Evolutionary conservation across 2,329 filamentous ascomycete species (phyloP), one percentile per base, ranked within the genome.

Genomic region (Graphiopsis chlorocephala): DNA sequence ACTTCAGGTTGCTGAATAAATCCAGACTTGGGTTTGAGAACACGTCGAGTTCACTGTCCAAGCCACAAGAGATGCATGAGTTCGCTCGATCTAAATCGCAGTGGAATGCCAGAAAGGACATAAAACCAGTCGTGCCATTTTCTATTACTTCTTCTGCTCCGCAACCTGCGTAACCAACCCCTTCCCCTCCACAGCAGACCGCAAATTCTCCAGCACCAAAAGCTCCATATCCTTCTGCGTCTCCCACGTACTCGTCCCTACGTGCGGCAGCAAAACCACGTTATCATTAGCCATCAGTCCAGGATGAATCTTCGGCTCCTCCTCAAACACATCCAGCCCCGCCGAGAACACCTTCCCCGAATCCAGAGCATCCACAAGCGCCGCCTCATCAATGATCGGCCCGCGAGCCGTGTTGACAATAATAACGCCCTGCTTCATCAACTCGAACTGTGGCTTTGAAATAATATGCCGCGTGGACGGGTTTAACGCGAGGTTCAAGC

Each of bases 371-470:
- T 80, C 78, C 0, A 83, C 84, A 28, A 87, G 73, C 1, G 84
- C 84, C 1, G 77, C 79, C 72, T 87, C 85, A 66, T 87, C 83
- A 38, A 87, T 83, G 56, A 87, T 77, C 12, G 82, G 81, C 1
- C 85, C 85, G 58, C 85, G 77, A 7, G 84, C 85, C 0, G 84
- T 87, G 70, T 87, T 87, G 61, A 87, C 79, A 33, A 87, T 77
- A 7, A 86, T 76, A 0, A 85, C 79, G 0, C 84, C 84, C n/a
- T 81, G 76, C 72, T 86, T 87, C 81, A 84, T 85, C 69, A 76
- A 73, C 6, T 77, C 78, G 45, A 87, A 82, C 66, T 86, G 79
- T 4, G 77, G 69, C 47, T 78, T 80, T 11, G 78, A 78, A 56
- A 87, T 83, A 65, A 86, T 82, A 66, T 86, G 83, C 61, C 75